A percentile compares a stretch with the other conserved stretches of the same genome.
Conservation (phyloP, 2,329 filamentous ascomycete species). For the Westerdykella ornata region DNA sequence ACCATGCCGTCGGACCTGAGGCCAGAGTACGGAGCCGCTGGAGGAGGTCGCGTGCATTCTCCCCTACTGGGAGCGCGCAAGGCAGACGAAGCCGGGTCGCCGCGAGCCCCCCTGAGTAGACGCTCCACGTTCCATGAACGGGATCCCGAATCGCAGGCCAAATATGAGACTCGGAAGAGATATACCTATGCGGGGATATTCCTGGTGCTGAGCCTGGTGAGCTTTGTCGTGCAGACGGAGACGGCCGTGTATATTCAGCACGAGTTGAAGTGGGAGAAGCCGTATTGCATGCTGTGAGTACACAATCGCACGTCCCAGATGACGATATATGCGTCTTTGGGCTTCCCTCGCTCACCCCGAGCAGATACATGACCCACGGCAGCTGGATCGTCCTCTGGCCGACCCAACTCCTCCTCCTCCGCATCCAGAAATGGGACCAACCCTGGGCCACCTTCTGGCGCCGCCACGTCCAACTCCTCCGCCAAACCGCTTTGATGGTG, state of each 20-base stretch:
- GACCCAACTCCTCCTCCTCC: constrained; percentile 69
- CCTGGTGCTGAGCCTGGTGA: constrained; percentile 71
- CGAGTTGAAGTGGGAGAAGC: constrained; percentile 88
- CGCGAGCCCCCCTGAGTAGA: constrained; percentile 42
- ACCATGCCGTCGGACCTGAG: constrained; percentile 48
- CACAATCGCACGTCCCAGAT: too few relatives aligned
- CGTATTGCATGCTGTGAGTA: constrained; percentile 93
- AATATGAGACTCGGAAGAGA: constrained; percentile 64
- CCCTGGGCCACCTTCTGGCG: constrained; percentile 86
- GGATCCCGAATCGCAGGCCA: constrained; percentile 61
- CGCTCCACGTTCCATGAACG: constrained; percentile 68
- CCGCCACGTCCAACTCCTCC: constrained; percentile 56
- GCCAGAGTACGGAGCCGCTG: constrained; percentile 29
- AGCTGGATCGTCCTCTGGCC: constrained; percentile 92
- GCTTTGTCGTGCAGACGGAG: constrained; percentile 92
- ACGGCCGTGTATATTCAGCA: constrained; percentile 92
- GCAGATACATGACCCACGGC: constrained; percentile 79
- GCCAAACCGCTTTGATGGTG: constrained; percentile 75
- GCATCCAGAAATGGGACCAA: constrained; percentile 68
- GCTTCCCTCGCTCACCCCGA: not conserved
- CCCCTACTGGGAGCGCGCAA: constrained; percentile 47
- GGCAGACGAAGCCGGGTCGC: constrained; percentile 30
- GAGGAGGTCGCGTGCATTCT: constrained; percentile 41
- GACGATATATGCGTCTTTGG: not conserved
- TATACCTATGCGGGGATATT: constrained; percentile 86